Conservation (phyloP, 306 rosid genomes). For the Lagenaria siceraria region DNA sequence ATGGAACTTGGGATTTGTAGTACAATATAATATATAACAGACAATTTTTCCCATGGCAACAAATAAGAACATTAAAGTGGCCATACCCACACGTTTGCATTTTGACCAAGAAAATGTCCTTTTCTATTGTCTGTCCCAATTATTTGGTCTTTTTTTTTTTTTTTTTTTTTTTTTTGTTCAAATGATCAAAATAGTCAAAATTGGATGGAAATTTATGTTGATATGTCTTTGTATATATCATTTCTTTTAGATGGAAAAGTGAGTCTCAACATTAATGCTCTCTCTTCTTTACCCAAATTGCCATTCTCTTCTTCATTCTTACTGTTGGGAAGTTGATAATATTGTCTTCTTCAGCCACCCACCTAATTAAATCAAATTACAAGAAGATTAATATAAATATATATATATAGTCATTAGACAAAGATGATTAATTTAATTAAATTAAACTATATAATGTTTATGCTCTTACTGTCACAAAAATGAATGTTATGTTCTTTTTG, state of each 20-base stretch:
- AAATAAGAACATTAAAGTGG: background rate
- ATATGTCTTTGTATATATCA: background rate
- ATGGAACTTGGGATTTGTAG: background rate
- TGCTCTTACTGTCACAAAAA: background rate
- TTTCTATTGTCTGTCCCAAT: background rate
- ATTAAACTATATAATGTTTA: background rate
- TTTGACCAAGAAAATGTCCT: background rate
- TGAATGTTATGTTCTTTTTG: background rate
- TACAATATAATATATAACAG: background rate
- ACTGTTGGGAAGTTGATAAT: slow-evolving; percentile 15
- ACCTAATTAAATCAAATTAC: background rate
- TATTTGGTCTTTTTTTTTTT: background rate
- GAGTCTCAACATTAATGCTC: background rate
- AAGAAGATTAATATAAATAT: background rate
- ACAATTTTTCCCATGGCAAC: background rate
- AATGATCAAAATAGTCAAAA: background rate
- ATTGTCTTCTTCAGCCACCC: slow-evolving; percentile 14
- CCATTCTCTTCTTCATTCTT: slow-evolving; percentile 12
- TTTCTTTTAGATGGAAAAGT: no score
- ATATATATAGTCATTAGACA: background rate
- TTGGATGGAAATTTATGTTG: background rate
- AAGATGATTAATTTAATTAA: background rate
- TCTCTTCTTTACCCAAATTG: slow-evolving; percentile 12
- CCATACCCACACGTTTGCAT: background rate
- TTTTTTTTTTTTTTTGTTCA: background rate